Evolutionary conservation across 108 stramenopile species (phyloP).

Genomic region (Pseudonitzschia pungens): DNA sequence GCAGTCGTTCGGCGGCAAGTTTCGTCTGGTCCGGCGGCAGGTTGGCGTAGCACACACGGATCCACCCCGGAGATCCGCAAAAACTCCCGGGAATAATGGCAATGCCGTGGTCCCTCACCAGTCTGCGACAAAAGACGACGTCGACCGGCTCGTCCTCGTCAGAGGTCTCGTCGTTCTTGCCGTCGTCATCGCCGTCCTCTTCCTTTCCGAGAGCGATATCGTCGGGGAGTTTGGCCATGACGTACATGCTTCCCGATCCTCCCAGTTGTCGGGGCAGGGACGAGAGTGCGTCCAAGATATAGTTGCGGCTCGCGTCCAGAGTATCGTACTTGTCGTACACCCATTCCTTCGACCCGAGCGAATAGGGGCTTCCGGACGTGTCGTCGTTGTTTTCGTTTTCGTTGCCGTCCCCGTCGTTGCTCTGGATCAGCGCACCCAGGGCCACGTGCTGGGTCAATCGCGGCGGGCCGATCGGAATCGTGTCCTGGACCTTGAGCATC

Average conservation of each 20-base stretch:
- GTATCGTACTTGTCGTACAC: constrained; percentile 67
- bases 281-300: constrained; percentile 70
- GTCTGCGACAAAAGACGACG: constrained; percentile 58
- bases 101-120: constrained; percentile 81
- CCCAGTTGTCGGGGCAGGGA: constrained; percentile 69
- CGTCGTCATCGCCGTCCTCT: constrained; percentile 24
- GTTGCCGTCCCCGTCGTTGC: not conserved
- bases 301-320: constrained; percentile 61
- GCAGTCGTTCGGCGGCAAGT: constrained; percentile 62
- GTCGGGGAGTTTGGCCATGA: constrained; percentile 82
- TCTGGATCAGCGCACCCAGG: constrained; percentile 76
- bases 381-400: not conserved
- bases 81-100: constrained; percentile 89
- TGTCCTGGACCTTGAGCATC: constrained; percentile 74
- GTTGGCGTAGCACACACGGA: constrained; percentile 87
- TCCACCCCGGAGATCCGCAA: constrained; percentile 85
- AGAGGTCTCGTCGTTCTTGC: too few relatives aligned
- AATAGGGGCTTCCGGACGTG: not conserved
- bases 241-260: constrained; percentile 90
- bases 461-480: constrained; percentile 89
- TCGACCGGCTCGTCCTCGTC: constrained; percentile 24
- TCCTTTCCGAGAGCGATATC: not conserved
- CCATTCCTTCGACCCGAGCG: constrained; percentile 51
- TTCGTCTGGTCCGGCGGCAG: constrained; percentile 59
- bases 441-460: constrained; percentile 84